Evolutionary conservation across 768 basidiomycete species (phyloP).

Genomic region (Podaxis mareebaensis): DNA sequence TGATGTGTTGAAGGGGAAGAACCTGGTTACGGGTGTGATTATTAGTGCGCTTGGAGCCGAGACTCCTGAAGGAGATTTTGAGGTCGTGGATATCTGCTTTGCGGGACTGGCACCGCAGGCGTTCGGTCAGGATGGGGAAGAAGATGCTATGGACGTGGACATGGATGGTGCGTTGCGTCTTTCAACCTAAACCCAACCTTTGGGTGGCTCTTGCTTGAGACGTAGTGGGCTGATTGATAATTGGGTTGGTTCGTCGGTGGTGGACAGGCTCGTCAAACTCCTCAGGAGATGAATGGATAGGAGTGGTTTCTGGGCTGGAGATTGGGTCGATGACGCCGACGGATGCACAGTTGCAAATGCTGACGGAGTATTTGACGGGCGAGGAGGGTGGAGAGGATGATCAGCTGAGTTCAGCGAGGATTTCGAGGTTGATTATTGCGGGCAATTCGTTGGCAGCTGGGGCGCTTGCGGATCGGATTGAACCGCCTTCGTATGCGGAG

Average conservation of each 20-base stretch:
- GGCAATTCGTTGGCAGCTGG: conserved; percentile 82
- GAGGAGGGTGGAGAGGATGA: conserved; percentile 76
- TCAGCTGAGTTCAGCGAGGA: conserved; percentile 62
- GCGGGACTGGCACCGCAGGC: conserved; percentile 78
- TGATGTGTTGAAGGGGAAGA: conserved; percentile 55
- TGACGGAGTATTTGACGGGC: conserved; percentile 88
- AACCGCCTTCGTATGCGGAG: conserved; percentile 38
- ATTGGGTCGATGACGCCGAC: conserved; percentile 63
- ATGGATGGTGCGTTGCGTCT: conserved; percentile 55
- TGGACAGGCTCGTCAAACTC: conserved; percentile 14
- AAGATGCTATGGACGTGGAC: conserved; percentile 67
- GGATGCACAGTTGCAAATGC: conserved; percentile 78
- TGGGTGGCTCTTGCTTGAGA: conserved; percentile 10
- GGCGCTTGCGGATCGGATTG: conserved; percentile 30
- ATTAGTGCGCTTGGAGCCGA: conserved; percentile 90
- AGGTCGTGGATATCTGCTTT: conserved; percentile 87
- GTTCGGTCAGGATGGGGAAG: conserved; percentile 27
- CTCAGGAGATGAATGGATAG: conserved; percentile 73
- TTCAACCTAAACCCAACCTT: neutral
- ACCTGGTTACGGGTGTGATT: conserved; percentile 89
- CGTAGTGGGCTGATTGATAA: neutral
- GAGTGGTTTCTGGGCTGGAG: conserved; percentile 81
- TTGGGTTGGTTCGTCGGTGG: conserved; percentile 4
- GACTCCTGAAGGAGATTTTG: conserved; percentile 87
- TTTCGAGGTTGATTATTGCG: conserved; percentile 85